Percentiles rank a stretch among this genome's conserved stretches.
phyloP scores from a whole-genome alignment of 2,329 filamentous ascomycete species.

The Nemania sp. region DNA sequence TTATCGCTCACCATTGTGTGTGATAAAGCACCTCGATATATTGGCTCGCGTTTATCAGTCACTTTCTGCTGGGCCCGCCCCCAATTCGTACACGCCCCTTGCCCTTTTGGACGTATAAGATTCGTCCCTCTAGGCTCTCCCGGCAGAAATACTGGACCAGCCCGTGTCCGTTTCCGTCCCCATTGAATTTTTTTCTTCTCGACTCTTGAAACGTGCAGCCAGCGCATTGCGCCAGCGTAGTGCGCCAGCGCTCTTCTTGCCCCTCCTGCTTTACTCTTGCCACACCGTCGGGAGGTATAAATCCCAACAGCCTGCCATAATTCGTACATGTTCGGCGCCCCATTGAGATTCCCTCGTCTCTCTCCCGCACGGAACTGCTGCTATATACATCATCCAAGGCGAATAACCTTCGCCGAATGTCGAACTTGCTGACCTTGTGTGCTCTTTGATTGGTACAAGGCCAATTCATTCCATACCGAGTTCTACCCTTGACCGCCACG shows the following conservation, averaged over 20 bases:
- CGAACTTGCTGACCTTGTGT: constrained; percentile 18
- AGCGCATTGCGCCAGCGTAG: constrained; percentile 33
- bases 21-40: constrained; percentile 19
- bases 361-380: constrained; percentile 22
- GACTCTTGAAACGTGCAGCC: constrained; percentile 32
- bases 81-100: constrained; percentile 30
- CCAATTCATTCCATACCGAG: constrained; percentile 15
- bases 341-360: constrained; percentile 26
- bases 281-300: constrained; percentile 28
- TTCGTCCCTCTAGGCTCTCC: constrained; percentile 32
- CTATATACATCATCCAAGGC: constrained; percentile 23
- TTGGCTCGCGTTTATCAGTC: constrained; percentile 23
- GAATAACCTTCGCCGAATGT: constrained; percentile 16
- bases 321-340: constrained; percentile 9
- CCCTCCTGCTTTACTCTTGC: constrained; percentile 23
- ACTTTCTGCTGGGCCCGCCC: constrained; percentile 33
- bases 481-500: constrained; percentile 20
- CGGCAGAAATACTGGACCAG: constrained; percentile 34
- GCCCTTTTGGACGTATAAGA: constrained; percentile 33
- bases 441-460: constrained; percentile 13
- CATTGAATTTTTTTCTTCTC: constrained; percentile 29
- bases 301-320: constrained; percentile 23
- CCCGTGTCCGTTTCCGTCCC: constrained; percentile 26
- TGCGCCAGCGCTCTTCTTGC: constrained; percentile 26
- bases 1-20: constrained; percentile 23